phyloP scores from a whole-genome alignment of 129 eudicot genomes.

The Rutidosis leptorrhynchoides region DNA sequence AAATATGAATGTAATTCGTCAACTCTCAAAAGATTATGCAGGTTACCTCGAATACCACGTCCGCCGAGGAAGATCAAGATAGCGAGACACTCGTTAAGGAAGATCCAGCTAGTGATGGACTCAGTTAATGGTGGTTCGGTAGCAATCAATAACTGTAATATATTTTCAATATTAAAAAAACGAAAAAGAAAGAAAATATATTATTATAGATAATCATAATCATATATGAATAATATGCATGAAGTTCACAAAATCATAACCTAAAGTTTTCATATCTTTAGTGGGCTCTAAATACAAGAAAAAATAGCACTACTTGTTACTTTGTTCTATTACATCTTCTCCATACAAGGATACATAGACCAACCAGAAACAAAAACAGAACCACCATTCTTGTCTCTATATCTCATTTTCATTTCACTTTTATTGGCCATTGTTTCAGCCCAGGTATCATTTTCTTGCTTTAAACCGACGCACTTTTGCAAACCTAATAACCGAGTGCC shows the following conservation, averaged over 20 bases:
- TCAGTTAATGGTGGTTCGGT: conserved; percentile 80
- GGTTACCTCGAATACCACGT: conserved; percentile 80
- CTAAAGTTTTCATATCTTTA: too few relatives aligned
- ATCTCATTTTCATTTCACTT: conserved; percentile 11
- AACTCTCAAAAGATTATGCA: conserved; percentile 83
- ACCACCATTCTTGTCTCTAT: not conserved
- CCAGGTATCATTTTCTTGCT: conserved; percentile 13
- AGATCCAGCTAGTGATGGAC: conserved; percentile 83
- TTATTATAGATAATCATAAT: too few relatives aligned
- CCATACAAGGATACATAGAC: conserved; percentile 19
- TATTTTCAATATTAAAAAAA: too few relatives aligned
- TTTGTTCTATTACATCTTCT: not conserved
- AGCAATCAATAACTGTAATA: too few relatives aligned
- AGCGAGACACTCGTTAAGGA: conserved; percentile 80
- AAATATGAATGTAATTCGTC: conserved; percentile 66
- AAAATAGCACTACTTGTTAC: not conserved
- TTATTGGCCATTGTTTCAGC: not conserved
- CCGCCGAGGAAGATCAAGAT: conserved; percentile 97
- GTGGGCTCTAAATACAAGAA: not conserved
- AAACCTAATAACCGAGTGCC: conserved; percentile 20
- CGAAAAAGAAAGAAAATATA: too few relatives aligned
- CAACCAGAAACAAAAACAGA: conserved; percentile 11
- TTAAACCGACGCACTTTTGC: conserved; percentile 22
- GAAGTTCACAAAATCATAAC: too few relatives aligned
- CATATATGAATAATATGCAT: too few relatives aligned